Evolutionary conservation across 768 basidiomycete species (phyloP).

Genomic region (Pleurotus tuber-regium): DNA sequence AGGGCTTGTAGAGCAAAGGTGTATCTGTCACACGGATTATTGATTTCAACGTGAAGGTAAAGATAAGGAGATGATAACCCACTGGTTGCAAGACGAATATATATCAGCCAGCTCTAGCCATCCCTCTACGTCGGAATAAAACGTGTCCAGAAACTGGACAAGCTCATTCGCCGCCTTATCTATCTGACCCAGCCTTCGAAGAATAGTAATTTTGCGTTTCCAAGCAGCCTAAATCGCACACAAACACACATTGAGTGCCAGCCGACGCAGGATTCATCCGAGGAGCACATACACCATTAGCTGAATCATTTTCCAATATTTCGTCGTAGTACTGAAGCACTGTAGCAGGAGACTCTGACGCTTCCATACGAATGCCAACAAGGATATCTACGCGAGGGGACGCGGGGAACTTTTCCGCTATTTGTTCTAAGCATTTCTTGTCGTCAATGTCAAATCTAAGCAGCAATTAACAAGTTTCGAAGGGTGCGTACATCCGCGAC

Average conservation of each 20-base stretch:
- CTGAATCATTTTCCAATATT: constrained; percentile 59
- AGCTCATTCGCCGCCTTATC: constrained; percentile 73
- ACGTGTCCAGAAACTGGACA: constrained; percentile 73
- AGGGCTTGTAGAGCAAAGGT: constrained; percentile 68
- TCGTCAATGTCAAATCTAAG: constrained; percentile 23
- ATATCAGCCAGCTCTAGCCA: constrained; percentile 87
- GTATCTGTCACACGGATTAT: constrained; percentile 47
- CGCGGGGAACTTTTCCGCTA: constrained; percentile 66
- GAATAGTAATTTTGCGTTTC: constrained; percentile 80
- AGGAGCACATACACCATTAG: constrained; percentile 59
- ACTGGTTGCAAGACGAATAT: constrained; percentile 76
- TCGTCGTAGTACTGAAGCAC: constrained; percentile 68
- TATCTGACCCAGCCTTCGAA: constrained; percentile 57
- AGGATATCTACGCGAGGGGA: constrained; percentile 81
- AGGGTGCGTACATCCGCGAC: constrained; percentile 67
- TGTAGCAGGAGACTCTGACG: constrained; percentile 49
- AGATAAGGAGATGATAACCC: constrained; percentile 23
- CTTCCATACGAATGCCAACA: constrained; percentile 77
- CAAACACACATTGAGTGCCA: not conserved
- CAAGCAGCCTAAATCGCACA: constrained; percentile 73
- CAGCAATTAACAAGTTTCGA: not conserved
- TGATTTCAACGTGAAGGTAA: not conserved
- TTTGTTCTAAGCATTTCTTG: constrained; percentile 62
- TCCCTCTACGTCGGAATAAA: constrained; percentile 84
- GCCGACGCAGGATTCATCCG: not conserved